phyloP scores from a whole-genome alignment of 805 yeast genomes.

The Priceomyces haplophilus region DNA sequence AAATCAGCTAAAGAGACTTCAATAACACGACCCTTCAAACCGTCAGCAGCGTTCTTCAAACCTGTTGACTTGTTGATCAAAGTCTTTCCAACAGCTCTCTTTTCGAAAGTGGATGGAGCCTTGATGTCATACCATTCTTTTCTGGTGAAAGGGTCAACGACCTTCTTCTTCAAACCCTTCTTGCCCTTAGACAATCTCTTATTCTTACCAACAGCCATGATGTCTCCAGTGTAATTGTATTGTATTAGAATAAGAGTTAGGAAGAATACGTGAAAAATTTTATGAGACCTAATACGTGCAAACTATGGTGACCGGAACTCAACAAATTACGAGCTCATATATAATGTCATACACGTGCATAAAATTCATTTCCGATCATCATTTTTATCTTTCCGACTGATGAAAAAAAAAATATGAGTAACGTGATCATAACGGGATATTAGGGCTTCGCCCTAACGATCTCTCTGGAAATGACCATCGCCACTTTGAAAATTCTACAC shows the following conservation, averaged over 20 bases:
- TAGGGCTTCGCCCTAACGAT: no score
- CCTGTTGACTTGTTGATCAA: slow-evolving; percentile 95
- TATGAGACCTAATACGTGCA: slow-evolving; percentile 1
- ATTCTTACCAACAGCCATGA: slow-evolving; percentile 84
- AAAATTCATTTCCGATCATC: background rate
- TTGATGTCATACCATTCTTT: slow-evolving; percentile 96
- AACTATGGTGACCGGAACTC: background rate
- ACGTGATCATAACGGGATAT: no score
- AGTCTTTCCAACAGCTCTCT: slow-evolving; percentile 96
- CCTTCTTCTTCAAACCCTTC: slow-evolving; percentile 97
- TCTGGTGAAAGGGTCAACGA: slow-evolving; percentile 96
- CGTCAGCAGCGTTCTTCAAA: slow-evolving; percentile 92
- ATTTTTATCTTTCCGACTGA: no score
- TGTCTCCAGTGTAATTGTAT: slow-evolving; percentile 9
- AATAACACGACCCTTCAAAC: slow-evolving; percentile 92
- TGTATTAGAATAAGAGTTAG: background rate
- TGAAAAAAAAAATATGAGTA: no score
- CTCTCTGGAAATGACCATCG: no score
- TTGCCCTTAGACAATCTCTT: slow-evolving; percentile 79
- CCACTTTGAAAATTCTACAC: no score
- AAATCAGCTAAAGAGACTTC: slow-evolving; percentile 92
- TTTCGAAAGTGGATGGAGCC: slow-evolving; percentile 96
- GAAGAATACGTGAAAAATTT: slow-evolving; percentile 4
- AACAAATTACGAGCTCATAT: background rate
- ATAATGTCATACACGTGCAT: slow-evolving; percentile 1